Base-by-base conservation (phyloP, 192 early-diverging fungal species). In the Backusella sp. region DNA sequence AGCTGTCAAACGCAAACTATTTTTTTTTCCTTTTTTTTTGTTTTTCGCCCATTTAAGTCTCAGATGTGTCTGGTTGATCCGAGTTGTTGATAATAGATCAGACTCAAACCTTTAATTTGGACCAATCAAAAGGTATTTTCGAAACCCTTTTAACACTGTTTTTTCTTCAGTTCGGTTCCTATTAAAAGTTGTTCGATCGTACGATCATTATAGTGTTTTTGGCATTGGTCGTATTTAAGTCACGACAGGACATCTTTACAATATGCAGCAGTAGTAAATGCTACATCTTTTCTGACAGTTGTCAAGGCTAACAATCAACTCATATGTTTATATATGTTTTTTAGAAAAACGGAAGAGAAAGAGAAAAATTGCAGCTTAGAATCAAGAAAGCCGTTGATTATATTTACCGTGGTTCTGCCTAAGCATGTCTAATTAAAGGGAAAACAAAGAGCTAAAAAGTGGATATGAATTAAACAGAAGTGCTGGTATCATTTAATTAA, bases 1-100 rank as follows among this genome's bases (percentile, higher is more conserved):
- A 49, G 56, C 56, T 28, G 56, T 59, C 23, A 26, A 59, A 26
- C 9, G 11, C 56, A 59, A 59, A 17, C 1, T 19, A 1, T n/a
- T 17, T 19, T 49, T 19, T 49, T 49, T 49, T 15, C 42, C 30
- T 1, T 32, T 17, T 49, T 49, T 26, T 14, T 28, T 62, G 19
- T 62, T 62, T 56, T 62, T 26, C 23, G 23, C 0, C 53, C 23
- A 59, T 59, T 59, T 59, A 28, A 23, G 56, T 62, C 23, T 62
- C 56, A 62, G 56, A 62, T 23, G 4, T 62, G 56, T 28, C 56
- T 62, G 19, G 56, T 28, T 62, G 56, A 62, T 62, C 23, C 56
- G 56, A 62, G 26, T 62, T 62, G 1, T 62, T 62, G 56, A 62
- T 62, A 62, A 11, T 62, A 28, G 56, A 62, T 62, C 56, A 62